Evolutionary conservation across 495 filamentous ascomycete species (phyloP), one percentile per base, ranked within the genome.

Genomic region (Podospora conica): DNA sequence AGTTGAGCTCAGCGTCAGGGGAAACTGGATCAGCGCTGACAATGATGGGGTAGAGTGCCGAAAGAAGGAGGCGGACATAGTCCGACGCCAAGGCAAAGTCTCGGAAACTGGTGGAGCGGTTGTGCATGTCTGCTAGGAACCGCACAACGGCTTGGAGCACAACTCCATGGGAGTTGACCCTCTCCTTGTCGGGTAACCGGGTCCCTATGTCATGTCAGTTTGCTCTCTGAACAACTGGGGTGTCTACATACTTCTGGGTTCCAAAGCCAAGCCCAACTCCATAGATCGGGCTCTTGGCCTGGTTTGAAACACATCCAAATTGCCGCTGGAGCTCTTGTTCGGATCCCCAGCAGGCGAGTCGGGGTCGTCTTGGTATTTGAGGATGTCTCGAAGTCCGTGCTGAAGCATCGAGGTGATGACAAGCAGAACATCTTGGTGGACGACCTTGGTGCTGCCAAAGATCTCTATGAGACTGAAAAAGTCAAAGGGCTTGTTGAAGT

Each of bases 341-440:
- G 62, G 55, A 20, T 81, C 77, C 2, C 64, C 66, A 10, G 77
- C 70, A 2, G 84, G 84, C 1, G 84, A 86, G 61, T 85, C 80
- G 6, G 82, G 80, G 67, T 87, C 84, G 65, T 85, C 80, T 67
- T 85, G 85, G 65, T 88, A 78, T 58, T 81, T 86, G 55, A 90
- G 80, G 28, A 91, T 81, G 61, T 87, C 82, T 59, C 87, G 87
- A 24, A 96, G 71, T 3, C 91, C 94, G 65, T 87, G 86, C 68
- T 91, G 89, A n/a, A 98, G 77, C 93, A 98, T 96, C 4, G 87
- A 84, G n/a, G 84, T 85, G 28, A 98, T 90, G 7, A 96, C 87
- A 0, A 88, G 87, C 21, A 97, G 77, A 25, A 93, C 85, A 70
- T 93, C 91, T 1, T 93, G 89, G 72, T 91, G 90, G 4, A 86